phyloP scores from a whole-genome alignment of 805 yeast genomes.

The Schwanniomyces pseudopolymorphus region DNA sequence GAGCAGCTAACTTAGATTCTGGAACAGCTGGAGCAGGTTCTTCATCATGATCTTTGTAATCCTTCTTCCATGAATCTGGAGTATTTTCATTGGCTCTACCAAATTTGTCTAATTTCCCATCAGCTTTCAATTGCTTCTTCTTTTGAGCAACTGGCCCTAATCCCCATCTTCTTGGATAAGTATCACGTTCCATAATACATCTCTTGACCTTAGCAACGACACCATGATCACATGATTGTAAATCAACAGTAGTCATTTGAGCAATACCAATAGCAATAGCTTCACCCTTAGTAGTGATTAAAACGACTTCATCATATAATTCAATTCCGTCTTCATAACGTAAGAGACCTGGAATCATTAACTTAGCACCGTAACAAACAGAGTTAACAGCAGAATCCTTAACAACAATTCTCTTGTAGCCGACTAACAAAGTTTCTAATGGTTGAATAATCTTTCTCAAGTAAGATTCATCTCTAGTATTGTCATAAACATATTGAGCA shows the following conservation, averaged over 20 bases:
- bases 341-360: conserved; percentile 97
- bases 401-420: conserved; percentile 96
- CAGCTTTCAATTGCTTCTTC: conserved; percentile 97
- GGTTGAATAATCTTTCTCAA: conserved; percentile 93
- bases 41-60: conserved; percentile 70
- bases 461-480: conserved; percentile 94
- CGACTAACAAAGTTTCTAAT: conserved; percentile 86
- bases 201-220: conserved; percentile 98
- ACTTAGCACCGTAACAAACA: conserved; percentile 97
- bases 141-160: conserved; percentile 97
- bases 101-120: conserved; percentile 93
- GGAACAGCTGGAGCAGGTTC: conserved; percentile 60
- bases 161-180: conserved; percentile 99
- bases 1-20: conserved; percentile 50
- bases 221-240: conserved; percentile 97
- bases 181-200: conserved; percentile 99
- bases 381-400: conserved; percentile 94
- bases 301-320: conserved; percentile 94
- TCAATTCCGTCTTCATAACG: conserved; percentile 98
- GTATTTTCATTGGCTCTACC: conserved; percentile 94
- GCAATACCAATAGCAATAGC: conserved; percentile 98
- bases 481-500: conserved; percentile 97
- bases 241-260: conserved; percentile 97
- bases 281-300: conserved; percentile 98
- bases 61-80: conserved; percentile 87